Evolutionary conservation across 306 rosid species (phyloP).

Genomic region (Vigna angularis): DNA sequence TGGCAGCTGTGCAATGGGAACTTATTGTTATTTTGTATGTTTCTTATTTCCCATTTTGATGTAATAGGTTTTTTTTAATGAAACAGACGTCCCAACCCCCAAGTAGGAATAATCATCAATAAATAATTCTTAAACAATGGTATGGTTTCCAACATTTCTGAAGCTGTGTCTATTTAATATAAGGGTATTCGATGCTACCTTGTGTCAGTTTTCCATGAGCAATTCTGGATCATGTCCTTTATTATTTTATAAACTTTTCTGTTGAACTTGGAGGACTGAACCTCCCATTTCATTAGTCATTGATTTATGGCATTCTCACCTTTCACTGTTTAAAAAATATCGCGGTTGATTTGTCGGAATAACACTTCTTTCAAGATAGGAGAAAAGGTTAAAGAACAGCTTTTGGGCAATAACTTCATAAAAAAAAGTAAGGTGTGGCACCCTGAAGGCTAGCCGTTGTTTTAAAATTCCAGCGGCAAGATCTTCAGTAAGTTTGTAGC

Average conservation of each 20-base stretch:
- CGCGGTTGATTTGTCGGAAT: not conserved
- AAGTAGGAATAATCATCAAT: slow-evolving; percentile 15
- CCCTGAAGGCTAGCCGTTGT: not conserved
- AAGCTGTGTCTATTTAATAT: slow-evolving; percentile 18
- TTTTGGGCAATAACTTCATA: not conserved
- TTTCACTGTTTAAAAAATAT: not conserved
- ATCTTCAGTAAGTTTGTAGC: not conserved
- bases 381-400: not conserved
- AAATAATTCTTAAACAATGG: slow-evolving; percentile 23
- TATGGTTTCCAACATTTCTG: slow-evolving; percentile 16
- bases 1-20: slow-evolving; percentile 42
- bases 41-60: slow-evolving; percentile 20
- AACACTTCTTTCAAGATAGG: not conserved
- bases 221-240: not conserved
- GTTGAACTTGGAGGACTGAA: not conserved
- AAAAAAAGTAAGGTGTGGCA: not conserved
- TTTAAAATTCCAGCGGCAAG: not conserved
- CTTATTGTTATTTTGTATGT: slow-evolving; percentile 21
- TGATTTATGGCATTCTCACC: not conserved
- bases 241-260: not conserved
- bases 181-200: not conserved
- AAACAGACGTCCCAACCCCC: slow-evolving; percentile 9
- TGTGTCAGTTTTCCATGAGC: not conserved
- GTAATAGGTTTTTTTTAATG: slow-evolving; percentile 14
- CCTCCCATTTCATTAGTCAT: not conserved